Conservation (phyloP, 2,329 filamentous ascomycete species). For the Arachnopeziza araneosa region DNA sequence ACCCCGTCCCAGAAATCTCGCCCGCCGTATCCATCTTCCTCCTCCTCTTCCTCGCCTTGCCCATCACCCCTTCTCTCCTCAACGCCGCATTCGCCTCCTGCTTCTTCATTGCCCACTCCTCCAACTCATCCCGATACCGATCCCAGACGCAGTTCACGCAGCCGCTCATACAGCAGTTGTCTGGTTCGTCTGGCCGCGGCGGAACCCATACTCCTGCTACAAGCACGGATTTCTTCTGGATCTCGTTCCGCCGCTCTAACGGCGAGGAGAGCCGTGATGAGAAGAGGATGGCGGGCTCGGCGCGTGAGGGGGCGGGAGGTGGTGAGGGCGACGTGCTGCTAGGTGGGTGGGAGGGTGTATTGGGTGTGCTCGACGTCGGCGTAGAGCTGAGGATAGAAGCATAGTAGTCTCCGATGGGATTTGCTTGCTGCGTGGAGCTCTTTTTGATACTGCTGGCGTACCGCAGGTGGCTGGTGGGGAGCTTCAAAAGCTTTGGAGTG, state of each 20-base stretch:
- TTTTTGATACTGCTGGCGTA: slow-evolving; percentile 11
- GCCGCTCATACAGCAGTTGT: slow-evolving; percentile 99
- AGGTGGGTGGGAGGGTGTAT: slow-evolving; percentile 7
- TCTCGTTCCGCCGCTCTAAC: slow-evolving; percentile 56
- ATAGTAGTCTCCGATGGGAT: slow-evolving; percentile 54
- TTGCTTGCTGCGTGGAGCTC: slow-evolving; percentile 25
- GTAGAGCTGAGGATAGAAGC: slow-evolving; percentile 48
- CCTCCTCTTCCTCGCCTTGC: slow-evolving; percentile 20
- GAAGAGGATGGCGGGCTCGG: slow-evolving; percentile 66
- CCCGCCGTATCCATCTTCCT: slow-evolving; percentile 16
- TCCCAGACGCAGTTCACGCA: slow-evolving; percentile 99
- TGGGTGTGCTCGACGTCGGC: slow-evolving; percentile 17
- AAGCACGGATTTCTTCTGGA: slow-evolving; percentile 52
- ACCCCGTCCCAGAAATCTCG: slow-evolving; percentile 27
- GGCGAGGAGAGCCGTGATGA: slow-evolving; percentile 73
- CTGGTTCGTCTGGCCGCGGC: slow-evolving; percentile 79
- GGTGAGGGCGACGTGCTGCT: slow-evolving; percentile 14
- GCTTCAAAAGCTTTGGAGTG: slow-evolving; percentile 4
- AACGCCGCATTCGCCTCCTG: slow-evolving; percentile 56
- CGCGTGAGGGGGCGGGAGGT: slow-evolving; percentile 10
- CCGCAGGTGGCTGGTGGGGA: slow-evolving; percentile 11
- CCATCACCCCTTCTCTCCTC: slow-evolving; percentile 30
- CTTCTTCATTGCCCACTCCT: slow-evolving; percentile 63
- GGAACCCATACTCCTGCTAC: slow-evolving; percentile 80
- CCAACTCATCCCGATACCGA: slow-evolving; percentile 81